These are phyloP conservation scores for Pyrenochaeta sp. DNA, from an alignment of 2,329 filamentous ascomycete genomes.

Conservation along the genomic window DNA sequence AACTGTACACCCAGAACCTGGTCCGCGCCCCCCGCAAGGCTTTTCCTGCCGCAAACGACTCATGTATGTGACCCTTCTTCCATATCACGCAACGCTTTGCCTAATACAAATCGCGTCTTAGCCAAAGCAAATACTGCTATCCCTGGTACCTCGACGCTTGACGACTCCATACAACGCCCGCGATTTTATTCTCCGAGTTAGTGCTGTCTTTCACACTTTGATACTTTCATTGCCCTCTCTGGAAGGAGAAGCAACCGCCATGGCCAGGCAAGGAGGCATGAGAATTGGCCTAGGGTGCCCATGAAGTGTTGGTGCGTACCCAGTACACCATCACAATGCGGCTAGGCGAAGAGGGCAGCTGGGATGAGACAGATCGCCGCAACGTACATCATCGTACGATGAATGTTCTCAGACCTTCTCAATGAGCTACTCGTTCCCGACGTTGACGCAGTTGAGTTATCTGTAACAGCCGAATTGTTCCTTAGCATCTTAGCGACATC, in stretches of 20 bases:
- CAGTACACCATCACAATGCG: no score
- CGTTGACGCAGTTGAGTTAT: not conserved
- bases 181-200: not conserved
- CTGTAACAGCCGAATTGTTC: not conserved
- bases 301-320: no score
- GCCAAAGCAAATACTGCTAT: not conserved
- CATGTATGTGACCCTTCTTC: not conserved
- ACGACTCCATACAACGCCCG: not conserved
- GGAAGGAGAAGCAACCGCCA: not conserved
- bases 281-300: not conserved
- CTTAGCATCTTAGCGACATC: conserved; percentile 3
- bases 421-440: not conserved
- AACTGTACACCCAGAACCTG: not conserved
- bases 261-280: not conserved
- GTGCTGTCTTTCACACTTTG: not conserved
- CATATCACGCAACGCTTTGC: not conserved
- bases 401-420: not conserved
- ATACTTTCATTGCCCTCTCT: not conserved
- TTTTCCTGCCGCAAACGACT: not conserved
- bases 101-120: not conserved
- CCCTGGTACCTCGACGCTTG: not conserved
- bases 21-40: not conserved
- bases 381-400: not conserved
- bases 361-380: no score
- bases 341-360: no score